These are phyloP conservation scores for Cercis canadensis DNA, from an alignment of 306 rosid genomes.

Conservation along the genomic window DNA sequence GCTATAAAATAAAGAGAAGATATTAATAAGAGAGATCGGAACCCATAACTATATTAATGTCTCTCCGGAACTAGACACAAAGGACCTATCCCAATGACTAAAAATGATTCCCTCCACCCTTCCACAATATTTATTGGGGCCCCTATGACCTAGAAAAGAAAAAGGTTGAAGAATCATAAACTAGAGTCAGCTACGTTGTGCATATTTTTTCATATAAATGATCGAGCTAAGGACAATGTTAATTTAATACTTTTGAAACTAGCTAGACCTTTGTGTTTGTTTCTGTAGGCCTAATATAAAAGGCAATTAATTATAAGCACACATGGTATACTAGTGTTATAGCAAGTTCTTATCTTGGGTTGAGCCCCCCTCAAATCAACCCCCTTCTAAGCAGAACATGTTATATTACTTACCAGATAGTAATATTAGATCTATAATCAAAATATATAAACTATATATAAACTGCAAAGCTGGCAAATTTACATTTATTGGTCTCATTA, in stretches of 20 bases:
- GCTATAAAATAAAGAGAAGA: slow-evolving; percentile 10
- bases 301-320: slow-evolving; percentile 28
- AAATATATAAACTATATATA: no score
- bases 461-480: no score
- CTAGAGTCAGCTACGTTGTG: slow-evolving; percentile 35
- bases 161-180: slow-evolving; percentile 25
- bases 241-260: slow-evolving; percentile 1
- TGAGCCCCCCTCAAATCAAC: background rate
- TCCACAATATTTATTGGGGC: background rate
- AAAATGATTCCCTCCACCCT: slow-evolving; percentile 69
- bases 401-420: no score
- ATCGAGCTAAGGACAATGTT: background rate
- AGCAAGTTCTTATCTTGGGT: slow-evolving; percentile 12
- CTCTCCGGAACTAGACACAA: slow-evolving; percentile 72
- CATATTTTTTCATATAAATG: background rate
- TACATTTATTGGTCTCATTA: no score
- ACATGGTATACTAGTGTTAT: slow-evolving; percentile 12
- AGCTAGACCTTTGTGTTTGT: slow-evolving; percentile 10
- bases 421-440: no score
- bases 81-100: slow-evolving; percentile 50
- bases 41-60: slow-evolving; percentile 48
- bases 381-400: no score
- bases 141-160: background rate
- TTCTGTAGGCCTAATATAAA: slow-evolving; percentile 5
- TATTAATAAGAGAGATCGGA: slow-evolving; percentile 2